These are phyloP conservation scores for Bipolaris oryzae DNA, from an alignment of 2,329 filamentous ascomycete species.

Conservation along the genomic window DNA sequence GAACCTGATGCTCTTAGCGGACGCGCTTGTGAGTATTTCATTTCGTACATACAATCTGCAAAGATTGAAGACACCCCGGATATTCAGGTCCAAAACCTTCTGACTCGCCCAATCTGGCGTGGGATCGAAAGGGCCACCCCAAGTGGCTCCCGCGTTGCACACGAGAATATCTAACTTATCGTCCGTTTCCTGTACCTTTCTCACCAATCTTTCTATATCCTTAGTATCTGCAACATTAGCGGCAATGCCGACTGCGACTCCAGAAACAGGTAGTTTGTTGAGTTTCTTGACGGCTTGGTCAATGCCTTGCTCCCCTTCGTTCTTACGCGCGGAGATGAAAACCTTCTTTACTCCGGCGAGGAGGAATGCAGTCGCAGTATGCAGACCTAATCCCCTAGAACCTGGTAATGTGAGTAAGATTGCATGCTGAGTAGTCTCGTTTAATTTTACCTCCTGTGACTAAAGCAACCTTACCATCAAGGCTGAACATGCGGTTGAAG, in stretches of 20 bases:
- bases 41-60: conserved; percentile 38
- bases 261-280: conserved; percentile 46
- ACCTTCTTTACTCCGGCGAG: conserved; percentile 50
- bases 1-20: conserved; percentile 31
- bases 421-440: background rate
- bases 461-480: conserved; percentile 48
- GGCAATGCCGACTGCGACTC: conserved; percentile 44
- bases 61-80: conserved; percentile 50
- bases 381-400: conserved; percentile 49
- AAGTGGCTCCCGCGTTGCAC: conserved; percentile 49
- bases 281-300: conserved; percentile 48
- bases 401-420: conserved; percentile 29
- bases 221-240: conserved; percentile 48
- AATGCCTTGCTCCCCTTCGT: conserved; percentile 46
- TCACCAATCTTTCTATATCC: conserved; percentile 44
- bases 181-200: conserved; percentile 39
- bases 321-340: conserved; percentile 49
- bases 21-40: too few relatives aligned
- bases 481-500: conserved; percentile 45
- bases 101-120: conserved; percentile 45
- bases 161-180: conserved; percentile 48
- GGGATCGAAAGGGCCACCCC: conserved; percentile 48
- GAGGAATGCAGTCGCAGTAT: conserved; percentile 49
- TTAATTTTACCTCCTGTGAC: conserved; percentile 41
- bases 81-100: conserved; percentile 50